Base-by-base conservation (phyloP, 345 rosid genomes). In the Hirschfeldia incana region DNA sequence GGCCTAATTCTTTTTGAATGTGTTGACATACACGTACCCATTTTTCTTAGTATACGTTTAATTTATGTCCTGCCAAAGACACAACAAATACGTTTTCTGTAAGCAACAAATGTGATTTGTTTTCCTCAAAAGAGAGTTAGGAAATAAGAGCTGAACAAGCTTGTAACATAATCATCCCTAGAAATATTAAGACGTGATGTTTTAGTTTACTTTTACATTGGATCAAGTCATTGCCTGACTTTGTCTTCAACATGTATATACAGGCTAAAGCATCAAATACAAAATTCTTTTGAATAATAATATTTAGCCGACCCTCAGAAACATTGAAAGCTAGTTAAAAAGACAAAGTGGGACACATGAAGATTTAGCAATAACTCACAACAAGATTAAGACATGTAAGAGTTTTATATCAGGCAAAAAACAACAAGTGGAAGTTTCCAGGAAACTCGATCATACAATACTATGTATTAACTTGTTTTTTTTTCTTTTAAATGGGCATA, bases 1-100 rank as follows among this genome's bases (percentile, higher is more conserved):
- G 70, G n/a, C 69, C 70, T 83, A 36, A 78, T 67, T 59, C 62
- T 82, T 77, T 65, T 81, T 29, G 80, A 65, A 1, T 87, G 88
- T 39, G 85, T 86, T 13, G 97, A 94, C 49, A 86, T 84, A 71
- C 94, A 94, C 36, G 84, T 69, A 13, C 97, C 98, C 97, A 94
- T 94, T 72, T 34, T 77, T 58, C 28, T 57, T 39, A 73, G 37
- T 60, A 46, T 37, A 49, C 8, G 65, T 73, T 75, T 46, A 58
- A 8, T 60, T 27, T 62, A 13, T 68, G 69, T 36, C 86, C 89
- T 84, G 77, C 34, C 34, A 51, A 78, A 39, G 77, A 44, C 10
- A 70, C 66, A 26, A 8, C 9, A 26, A 30, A 33, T 67, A 46
- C 33, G 17, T 27, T 8, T 15, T 28, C 37, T 49, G 33, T 33